phyloP scores from a whole-genome alignment of 352 stramenopile species.

The Pythium rishiriense region DNA sequence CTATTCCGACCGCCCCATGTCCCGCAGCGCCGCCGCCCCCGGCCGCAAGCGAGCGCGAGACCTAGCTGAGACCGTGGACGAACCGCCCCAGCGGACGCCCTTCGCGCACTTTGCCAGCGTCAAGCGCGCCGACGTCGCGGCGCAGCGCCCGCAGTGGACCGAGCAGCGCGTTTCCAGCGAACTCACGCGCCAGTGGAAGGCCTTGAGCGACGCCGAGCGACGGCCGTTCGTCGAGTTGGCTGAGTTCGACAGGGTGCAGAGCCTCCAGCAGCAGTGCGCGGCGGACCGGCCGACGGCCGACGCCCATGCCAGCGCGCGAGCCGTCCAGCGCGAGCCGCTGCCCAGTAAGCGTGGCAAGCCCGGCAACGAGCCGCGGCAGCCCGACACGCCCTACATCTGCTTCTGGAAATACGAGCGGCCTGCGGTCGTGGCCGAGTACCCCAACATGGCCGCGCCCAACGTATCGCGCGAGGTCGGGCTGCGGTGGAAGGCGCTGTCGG shows the following conservation, averaged over 20 bases:
- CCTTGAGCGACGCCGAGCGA: slow-evolving; percentile 36
- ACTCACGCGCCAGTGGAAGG: slow-evolving; percentile 55
- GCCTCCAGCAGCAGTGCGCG: slow-evolving; percentile 36
- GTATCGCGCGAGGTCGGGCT: slow-evolving; percentile 55
- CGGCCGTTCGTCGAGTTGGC: slow-evolving; percentile 57
- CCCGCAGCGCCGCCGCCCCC: background rate
- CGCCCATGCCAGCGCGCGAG: background rate
- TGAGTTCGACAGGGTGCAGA: slow-evolving; percentile 59
- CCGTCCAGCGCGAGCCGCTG: slow-evolving; percentile 2
- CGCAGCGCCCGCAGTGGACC: slow-evolving; percentile 39
- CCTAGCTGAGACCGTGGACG: background rate
- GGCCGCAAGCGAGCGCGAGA: slow-evolving; percentile 6
- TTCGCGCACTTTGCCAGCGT: slow-evolving; percentile 52
- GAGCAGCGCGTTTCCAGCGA: slow-evolving; percentile 51
- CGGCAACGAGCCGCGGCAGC: slow-evolving; percentile 44
- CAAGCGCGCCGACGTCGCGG: slow-evolving; percentile 36
- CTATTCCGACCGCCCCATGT: background rate
- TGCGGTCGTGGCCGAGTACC: slow-evolving; percentile 43
- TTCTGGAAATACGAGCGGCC: slow-evolving; percentile 54
- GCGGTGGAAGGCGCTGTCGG: slow-evolving; percentile 46
- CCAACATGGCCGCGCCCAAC: slow-evolving; percentile 36
- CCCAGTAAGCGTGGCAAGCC: slow-evolving; percentile 40
- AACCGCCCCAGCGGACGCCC: slow-evolving; percentile 36
- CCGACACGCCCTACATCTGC: slow-evolving; percentile 66
- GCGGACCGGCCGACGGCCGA: slow-evolving; percentile 11